Evolutionary conservation across 257 asterid species (phyloP).

Genomic region (Salvia hispanica): DNA sequence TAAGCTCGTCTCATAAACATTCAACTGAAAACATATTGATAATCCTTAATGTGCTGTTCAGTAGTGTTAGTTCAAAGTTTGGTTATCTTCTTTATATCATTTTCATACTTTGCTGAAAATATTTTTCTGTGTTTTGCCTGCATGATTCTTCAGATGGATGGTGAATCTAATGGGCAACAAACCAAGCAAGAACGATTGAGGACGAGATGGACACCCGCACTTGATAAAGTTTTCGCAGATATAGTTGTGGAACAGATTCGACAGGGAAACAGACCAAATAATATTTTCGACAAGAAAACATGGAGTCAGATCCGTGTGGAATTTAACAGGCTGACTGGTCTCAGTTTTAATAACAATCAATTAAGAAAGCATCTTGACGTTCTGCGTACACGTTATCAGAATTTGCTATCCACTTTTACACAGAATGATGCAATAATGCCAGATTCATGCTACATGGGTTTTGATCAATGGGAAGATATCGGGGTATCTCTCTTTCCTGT

Average conservation of each 20-base stretch:
- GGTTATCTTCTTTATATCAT: too few relatives aligned
- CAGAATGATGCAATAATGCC: constrained; percentile 54
- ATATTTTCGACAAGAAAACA: constrained; percentile 91
- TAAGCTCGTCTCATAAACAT: constrained; percentile 19
- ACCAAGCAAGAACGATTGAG: constrained; percentile 88
- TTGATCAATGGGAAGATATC: constrained; percentile 93
- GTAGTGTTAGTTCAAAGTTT: background rate
- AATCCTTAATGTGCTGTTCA: background rate
- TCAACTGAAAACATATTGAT: constrained; percentile 5
- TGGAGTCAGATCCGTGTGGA: constrained; percentile 84
- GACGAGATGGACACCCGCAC: constrained; percentile 88
- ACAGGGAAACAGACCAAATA: constrained; percentile 75
- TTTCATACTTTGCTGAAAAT: background rate
- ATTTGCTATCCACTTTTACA: constrained; percentile 60
- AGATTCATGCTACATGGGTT: constrained; percentile 73
- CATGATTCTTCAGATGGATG: constrained; percentile 58
- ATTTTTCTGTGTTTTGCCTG: constrained; percentile 14
- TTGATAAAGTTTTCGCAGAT: constrained; percentile 82
- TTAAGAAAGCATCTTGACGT: constrained; percentile 91
- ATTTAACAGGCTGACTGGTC: constrained; percentile 69
- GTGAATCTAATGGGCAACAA: constrained; percentile 62
- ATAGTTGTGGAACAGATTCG: constrained; percentile 81
- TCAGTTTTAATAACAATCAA: constrained; percentile 86
- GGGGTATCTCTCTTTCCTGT: constrained; percentile 49
- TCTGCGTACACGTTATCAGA: constrained; percentile 78